Percentiles rank a stretch among this genome's conserved stretches.
Evolutionary conservation across 768 basidiomycete species (phyloP).

Genomic region (Solioccasus polychromus): DNA sequence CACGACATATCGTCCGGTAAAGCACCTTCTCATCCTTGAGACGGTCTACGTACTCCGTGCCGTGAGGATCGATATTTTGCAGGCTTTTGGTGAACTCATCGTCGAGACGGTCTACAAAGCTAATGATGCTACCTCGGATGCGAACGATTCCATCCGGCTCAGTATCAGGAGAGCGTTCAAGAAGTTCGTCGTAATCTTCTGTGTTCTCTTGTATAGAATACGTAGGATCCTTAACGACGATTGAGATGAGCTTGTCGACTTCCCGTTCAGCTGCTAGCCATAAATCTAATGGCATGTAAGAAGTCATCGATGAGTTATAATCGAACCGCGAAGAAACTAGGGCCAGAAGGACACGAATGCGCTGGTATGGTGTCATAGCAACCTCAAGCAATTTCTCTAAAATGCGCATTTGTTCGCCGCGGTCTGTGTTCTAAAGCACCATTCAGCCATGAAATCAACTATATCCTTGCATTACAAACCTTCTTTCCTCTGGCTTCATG

Average conservation of each 20-base stretch:
- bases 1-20: slow-evolving; percentile 90
- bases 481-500: slow-evolving; percentile 96
- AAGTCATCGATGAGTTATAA: slow-evolving; percentile 84
- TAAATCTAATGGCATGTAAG: slow-evolving; percentile 89
- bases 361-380: slow-evolving; percentile 84
- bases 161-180: slow-evolving; percentile 73
- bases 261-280: slow-evolving; percentile 88
- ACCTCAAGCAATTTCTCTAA: slow-evolving; percentile 85
- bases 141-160: slow-evolving; percentile 74
- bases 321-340: slow-evolving; percentile 95
- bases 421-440: slow-evolving; percentile 81
- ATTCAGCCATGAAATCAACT: slow-evolving; percentile 9
- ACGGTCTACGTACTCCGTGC: slow-evolving; percentile 97
- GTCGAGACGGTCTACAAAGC: slow-evolving; percentile 92
- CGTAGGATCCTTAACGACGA: slow-evolving; percentile 64
- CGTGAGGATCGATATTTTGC: slow-evolving; percentile 98
- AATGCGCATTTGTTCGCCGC: slow-evolving; percentile 89
- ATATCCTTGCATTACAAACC: slow-evolving; percentile 42
- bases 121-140: slow-evolving; percentile 94
- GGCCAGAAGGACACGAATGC: slow-evolving; percentile 90
- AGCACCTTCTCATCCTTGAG: slow-evolving; percentile 94
- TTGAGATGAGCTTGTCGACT: slow-evolving; percentile 82
- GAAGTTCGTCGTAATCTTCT: slow-evolving; percentile 88
- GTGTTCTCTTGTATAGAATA: slow-evolving; percentile 87
- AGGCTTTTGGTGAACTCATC: slow-evolving; percentile 97